Evolutionary conservation across 2,329 filamentous ascomycete genomes (phyloP).

Genomic region (Westerdykella ornata): DNA sequence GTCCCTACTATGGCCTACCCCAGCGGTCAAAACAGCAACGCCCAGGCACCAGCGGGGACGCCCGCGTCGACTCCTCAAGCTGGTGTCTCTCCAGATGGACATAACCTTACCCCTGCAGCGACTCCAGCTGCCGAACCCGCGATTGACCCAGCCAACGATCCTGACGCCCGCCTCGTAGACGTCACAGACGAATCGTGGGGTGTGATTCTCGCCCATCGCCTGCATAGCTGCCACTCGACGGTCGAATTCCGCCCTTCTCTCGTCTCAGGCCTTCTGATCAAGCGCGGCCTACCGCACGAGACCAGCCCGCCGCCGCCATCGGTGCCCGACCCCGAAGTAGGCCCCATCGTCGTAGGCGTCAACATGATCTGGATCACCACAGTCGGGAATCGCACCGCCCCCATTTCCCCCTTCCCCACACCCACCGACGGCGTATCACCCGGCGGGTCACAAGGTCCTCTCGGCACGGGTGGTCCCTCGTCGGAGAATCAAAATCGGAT

Average conservation of each 20-base stretch:
- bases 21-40: conserved; percentile 11
- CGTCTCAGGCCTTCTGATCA: conserved; percentile 41
- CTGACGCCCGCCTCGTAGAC: conserved; percentile 65
- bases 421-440: conserved; percentile 20
- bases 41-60: conserved; percentile 12
- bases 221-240: conserved; percentile 33
- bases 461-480: conserved; percentile 2
- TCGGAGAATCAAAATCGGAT: conserved; percentile 14
- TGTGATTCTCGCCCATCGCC: conserved; percentile 59
- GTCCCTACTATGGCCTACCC: conserved; percentile 43
- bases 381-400: conserved; percentile 19
- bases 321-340: conserved; percentile 19
- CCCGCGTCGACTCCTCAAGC: conserved; percentile 37
- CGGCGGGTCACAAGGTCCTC: conserved; percentile 5
- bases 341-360: conserved; percentile 35
- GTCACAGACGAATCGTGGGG: conserved; percentile 70
- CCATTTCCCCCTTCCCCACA: conserved; percentile 22
- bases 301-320: conserved; percentile 9
- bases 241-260: conserved; percentile 34
- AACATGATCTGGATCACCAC: conserved; percentile 43
- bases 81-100: conserved; percentile 30
- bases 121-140: conserved; percentile 51
- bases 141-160: conserved; percentile 45
- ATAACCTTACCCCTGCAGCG: conserved; percentile 56
- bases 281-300: conserved; percentile 28